Conservation (phyloP, 176 grass and related monocot species). For the Carex parvula region DNA sequence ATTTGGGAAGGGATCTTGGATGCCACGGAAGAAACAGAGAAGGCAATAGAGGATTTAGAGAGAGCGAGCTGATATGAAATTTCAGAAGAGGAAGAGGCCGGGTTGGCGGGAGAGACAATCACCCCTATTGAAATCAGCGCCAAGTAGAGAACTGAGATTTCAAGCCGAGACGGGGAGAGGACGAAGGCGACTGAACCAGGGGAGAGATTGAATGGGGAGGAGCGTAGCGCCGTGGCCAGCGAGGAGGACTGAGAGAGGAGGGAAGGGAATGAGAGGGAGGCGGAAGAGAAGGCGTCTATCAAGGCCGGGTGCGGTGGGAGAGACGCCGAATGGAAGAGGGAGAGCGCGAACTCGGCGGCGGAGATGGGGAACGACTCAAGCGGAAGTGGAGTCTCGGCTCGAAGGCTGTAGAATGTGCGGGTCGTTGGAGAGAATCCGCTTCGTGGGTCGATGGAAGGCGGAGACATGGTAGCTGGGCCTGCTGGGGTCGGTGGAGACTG, state of each 20-base stretch:
- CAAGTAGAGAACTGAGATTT: conserved; percentile 31
- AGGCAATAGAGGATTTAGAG: conserved; percentile 26
- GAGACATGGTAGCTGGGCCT: neutral
- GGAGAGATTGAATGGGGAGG: neutral
- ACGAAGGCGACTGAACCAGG: conserved; percentile 31
- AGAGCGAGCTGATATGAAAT: conserved; percentile 15
- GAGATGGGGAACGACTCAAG: conserved; percentile 12
- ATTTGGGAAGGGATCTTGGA: conserved; percentile 23
- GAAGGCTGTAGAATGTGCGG: conserved; percentile 22
- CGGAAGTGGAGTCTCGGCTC: conserved; percentile 6
- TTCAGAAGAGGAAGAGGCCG: neutral
- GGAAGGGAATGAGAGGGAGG: conserved; percentile 20
- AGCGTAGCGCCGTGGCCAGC: conserved; percentile 23
- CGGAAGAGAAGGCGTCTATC: conserved; percentile 32
- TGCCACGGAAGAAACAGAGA: conserved; percentile 22
- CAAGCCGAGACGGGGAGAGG: conserved; percentile 15
- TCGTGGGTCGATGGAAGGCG: conserved; percentile 1
- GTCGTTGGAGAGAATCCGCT: conserved; percentile 27
- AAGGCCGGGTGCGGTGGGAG: conserved; percentile 19
- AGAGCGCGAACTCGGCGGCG: conserved; percentile 10
- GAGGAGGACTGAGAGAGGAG: conserved; percentile 27
- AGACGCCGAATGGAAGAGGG: conserved; percentile 23
- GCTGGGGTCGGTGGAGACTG: neutral
- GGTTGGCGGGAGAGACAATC: conserved; percentile 27
- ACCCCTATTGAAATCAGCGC: conserved; percentile 32